Evolutionary conservation across 129 eudicot genomes (phyloP).

Genomic region (Ambrosia artemisiifolia): DNA sequence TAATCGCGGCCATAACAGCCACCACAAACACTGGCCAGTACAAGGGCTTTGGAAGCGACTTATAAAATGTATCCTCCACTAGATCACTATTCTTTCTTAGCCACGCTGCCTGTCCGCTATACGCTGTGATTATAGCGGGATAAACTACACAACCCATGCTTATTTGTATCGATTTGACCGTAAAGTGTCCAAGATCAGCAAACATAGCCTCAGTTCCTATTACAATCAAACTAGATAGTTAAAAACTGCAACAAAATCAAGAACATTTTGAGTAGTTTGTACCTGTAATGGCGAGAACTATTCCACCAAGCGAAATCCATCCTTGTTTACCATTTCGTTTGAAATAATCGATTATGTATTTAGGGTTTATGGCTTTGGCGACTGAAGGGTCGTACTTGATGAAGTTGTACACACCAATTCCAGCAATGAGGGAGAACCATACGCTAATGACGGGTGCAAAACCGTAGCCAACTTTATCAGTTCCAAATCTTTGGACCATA

Average conservation of each 20-base stretch:
- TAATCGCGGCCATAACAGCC: conserved; percentile 73
- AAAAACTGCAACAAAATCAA: too few relatives aligned
- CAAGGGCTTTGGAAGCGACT: conserved; percentile 51
- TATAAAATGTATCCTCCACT: conserved; percentile 51
- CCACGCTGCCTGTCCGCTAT: conserved; percentile 65
- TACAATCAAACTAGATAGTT: background rate
- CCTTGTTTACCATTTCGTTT: conserved; percentile 54
- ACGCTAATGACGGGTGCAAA: conserved; percentile 72
- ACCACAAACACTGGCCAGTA: conserved; percentile 82
- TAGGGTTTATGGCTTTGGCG: conserved; percentile 66
- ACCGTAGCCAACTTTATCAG: conserved; percentile 74
- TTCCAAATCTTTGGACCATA: conserved; percentile 76
- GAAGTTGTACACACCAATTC: conserved; percentile 69
- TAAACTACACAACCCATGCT: conserved; percentile 70
- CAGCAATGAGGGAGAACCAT: conserved; percentile 59
- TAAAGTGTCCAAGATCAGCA: conserved; percentile 82
- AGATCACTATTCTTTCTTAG: conserved; percentile 35
- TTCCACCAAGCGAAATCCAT: conserved; percentile 86
- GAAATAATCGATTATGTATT: conserved; percentile 59
- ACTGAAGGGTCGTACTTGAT: conserved; percentile 61
- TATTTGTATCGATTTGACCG: conserved; percentile 68
- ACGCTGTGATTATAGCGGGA: conserved; percentile 62
- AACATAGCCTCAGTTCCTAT: conserved; percentile 81
- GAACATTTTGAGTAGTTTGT: background rate
- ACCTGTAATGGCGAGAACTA: conserved; percentile 78